Percentiles rank a stretch among this genome's conserved stretches.
Conservation (phyloP, 1,139 yeast genomes). For the Ogataea hybrid region DNA sequence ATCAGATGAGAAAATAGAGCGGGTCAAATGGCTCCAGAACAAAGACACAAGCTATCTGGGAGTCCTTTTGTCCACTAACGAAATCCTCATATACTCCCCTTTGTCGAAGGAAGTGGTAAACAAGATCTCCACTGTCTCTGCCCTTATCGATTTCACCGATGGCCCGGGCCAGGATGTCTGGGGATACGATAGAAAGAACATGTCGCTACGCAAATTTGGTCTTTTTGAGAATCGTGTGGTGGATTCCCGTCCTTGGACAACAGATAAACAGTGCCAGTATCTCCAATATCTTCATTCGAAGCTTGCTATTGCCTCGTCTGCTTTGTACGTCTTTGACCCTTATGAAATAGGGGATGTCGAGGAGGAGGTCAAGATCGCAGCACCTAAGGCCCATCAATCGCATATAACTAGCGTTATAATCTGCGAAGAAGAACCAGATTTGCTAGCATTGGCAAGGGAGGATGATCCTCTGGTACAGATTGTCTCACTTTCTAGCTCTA, state of each 20-base stretch:
- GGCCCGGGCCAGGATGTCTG: slow-evolving; percentile 21
- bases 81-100: slow-evolving; percentile 43
- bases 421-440: slow-evolving; percentile 16
- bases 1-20: slow-evolving; percentile 27
- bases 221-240: slow-evolving; percentile 28
- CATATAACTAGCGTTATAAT: slow-evolving; percentile 16
- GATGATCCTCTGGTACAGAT: slow-evolving; percentile 26
- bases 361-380: slow-evolving; percentile 14
- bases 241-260: slow-evolving; percentile 24
- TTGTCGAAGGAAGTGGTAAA: slow-evolving; percentile 36
- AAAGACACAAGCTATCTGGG: slow-evolving; percentile 32
- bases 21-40: slow-evolving; percentile 29
- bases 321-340: slow-evolving; percentile 20
- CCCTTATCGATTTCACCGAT: slow-evolving; percentile 27
- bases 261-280: slow-evolving; percentile 22
- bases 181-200: slow-evolving; percentile 26
- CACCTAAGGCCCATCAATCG: slow-evolving; percentile 22
- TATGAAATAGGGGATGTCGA: slow-evolving; percentile 6
- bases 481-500: slow-evolving; percentile 15
- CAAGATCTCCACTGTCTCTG: slow-evolving; percentile 35
- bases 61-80: slow-evolving; percentile 40
- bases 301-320: slow-evolving; percentile 26
- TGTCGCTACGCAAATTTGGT: slow-evolving; percentile 19
- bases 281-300: slow-evolving; percentile 12
- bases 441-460: slow-evolving; percentile 29